phyloP scores from a whole-genome alignment of 129 eudicot genomes.

The Gnaphalium uliginosum region DNA sequence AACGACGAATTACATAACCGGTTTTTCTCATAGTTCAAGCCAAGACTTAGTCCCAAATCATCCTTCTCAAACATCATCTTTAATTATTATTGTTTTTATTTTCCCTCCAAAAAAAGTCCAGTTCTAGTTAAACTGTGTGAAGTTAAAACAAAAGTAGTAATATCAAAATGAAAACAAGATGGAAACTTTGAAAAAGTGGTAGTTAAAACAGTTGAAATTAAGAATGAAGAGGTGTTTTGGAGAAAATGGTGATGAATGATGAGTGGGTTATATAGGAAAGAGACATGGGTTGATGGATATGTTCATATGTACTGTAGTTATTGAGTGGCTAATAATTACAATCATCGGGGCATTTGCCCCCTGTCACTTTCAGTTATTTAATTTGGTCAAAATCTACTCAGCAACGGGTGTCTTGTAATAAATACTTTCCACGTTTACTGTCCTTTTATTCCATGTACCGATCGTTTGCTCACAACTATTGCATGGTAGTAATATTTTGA shows the following conservation, averaged over 20 bases:
- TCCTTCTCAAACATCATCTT: constrained; percentile 50
- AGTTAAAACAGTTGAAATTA: not conserved
- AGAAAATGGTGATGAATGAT: not conserved
- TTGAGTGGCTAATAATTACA: not conserved
- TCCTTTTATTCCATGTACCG: too few relatives aligned
- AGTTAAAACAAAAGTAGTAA: too few relatives aligned
- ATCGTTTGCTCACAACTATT: too few relatives aligned
- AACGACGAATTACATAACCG: not conserved
- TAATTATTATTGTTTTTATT: too few relatives aligned
- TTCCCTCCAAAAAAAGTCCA: too few relatives aligned
- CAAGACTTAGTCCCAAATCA: constrained; percentile 62
- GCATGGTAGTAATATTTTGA: too few relatives aligned
- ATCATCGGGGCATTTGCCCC: not conserved
- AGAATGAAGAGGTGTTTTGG: not conserved
- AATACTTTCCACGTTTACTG: too few relatives aligned
- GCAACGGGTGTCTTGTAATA: not conserved
- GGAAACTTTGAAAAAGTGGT: too few relatives aligned
- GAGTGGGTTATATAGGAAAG: not conserved
- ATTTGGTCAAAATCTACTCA: not conserved
- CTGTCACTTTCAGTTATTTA: not conserved
- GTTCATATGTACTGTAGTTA: too few relatives aligned
- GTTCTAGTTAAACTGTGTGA: too few relatives aligned
- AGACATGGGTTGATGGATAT: not conserved
- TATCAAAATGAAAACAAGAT: too few relatives aligned
- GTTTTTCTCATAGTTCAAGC: constrained; percentile 42